A percentile compares a stretch with the other conserved stretches of the same genome.
Conservation (phyloP, 2,329 filamentous ascomycete species). For the Penicillium sp. region DNA sequence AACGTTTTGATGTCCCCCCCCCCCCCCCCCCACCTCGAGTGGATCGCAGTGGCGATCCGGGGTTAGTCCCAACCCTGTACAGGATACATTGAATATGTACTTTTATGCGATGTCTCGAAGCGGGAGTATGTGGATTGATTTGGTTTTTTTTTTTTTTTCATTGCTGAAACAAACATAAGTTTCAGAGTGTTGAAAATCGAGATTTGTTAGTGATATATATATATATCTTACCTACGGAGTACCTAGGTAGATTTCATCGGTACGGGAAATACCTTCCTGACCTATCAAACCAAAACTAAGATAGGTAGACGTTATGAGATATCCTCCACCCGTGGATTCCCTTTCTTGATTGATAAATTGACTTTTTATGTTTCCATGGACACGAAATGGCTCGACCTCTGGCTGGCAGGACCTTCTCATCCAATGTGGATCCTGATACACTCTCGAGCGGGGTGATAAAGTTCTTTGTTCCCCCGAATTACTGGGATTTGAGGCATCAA, state of each 20-base stretch:
- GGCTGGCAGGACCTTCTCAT: conserved; percentile 3
- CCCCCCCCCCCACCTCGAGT: conserved; percentile 18
- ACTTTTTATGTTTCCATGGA: conserved; percentile 1
- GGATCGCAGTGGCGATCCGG: conserved; percentile 27
- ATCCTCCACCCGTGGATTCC: neutral
- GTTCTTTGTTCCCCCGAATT: neutral
- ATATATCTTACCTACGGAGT: no score
- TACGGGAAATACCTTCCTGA: no score
- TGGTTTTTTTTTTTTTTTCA: neutral
- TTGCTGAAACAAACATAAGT: neutral
- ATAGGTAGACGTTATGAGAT: neutral
- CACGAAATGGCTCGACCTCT: neutral
- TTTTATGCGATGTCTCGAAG: neutral
- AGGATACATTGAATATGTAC: neutral
- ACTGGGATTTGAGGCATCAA: neutral
- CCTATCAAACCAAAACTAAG: no score
- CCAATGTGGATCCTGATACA: conserved; percentile 1
- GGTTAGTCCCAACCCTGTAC: conserved; percentile 16
- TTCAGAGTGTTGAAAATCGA: neutral
- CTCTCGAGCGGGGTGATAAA: neutral
- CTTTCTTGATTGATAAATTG: neutral
- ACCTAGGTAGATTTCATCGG: accelerated
- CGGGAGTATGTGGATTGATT: no score
- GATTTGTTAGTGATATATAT: neutral
- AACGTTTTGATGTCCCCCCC: conserved; percentile 10